Evolutionary conservation across 1,139 yeast species (phyloP).

Genomic region (Taphrina sp.): DNA sequence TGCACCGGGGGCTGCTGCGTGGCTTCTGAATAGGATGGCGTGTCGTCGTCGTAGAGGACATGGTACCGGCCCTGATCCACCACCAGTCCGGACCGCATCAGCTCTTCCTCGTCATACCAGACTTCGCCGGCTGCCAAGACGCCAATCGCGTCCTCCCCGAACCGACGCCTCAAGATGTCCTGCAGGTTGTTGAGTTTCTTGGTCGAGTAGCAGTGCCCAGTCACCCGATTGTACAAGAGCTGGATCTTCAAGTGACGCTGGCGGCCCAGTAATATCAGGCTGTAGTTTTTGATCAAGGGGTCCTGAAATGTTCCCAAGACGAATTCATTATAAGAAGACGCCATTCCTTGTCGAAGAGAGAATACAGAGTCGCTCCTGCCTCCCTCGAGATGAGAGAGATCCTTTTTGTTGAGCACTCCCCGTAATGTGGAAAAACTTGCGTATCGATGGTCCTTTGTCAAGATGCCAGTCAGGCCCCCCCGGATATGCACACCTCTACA

Average conservation of each 20-base stretch:
- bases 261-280: constrained; percentile 10
- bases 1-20: neutral
- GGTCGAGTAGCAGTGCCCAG: neutral
- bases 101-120: constrained; percentile 18
- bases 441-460: too few species aligned
- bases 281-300: constrained; percentile 17
- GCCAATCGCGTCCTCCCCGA: constrained; percentile 24
- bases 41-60: constrained; percentile 25
- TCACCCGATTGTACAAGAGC: constrained; percentile 7
- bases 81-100: constrained; percentile 1
- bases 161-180: constrained; percentile 18
- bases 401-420: too few species aligned
- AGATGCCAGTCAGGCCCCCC: too few species aligned
- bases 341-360: too few species aligned
- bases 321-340: too few species aligned
- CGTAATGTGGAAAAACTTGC: too few species aligned
- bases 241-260: constrained; percentile 20
- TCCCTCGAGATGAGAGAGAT: too few species aligned
- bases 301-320: too few species aligned
- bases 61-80: constrained; percentile 1
- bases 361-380: too few species aligned
- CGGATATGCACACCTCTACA: too few species aligned
- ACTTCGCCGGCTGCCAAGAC: constrained; percentile 14
- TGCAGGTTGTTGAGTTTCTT: constrained; percentile 4
- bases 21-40: constrained; percentile 13